A percentile compares a stretch with the other conserved stretches of the same genome.
Evolutionary conservation across 78 protist species (phyloP).

Genomic region (Ministeria vibrans): DNA sequence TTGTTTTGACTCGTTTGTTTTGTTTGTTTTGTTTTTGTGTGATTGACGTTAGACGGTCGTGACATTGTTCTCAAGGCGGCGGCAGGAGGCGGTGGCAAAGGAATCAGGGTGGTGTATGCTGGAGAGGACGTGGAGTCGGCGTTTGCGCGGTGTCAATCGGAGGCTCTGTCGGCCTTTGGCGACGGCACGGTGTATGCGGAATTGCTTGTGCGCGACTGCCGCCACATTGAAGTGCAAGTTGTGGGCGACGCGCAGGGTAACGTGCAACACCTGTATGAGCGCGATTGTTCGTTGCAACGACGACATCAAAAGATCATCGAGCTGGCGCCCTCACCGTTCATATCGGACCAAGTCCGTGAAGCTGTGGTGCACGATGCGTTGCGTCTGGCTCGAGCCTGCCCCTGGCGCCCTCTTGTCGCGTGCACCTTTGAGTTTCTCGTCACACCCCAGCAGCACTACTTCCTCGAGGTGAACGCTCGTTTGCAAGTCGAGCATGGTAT

Average conservation of each 20-base stretch:
- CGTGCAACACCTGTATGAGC: constrained; percentile 77
- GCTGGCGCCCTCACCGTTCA: constrained; percentile 82
- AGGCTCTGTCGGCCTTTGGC: constrained; percentile 74
- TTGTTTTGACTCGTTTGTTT: no score
- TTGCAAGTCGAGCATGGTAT: constrained; percentile 97
- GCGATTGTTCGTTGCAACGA: constrained; percentile 94
- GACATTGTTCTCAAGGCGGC: constrained; percentile 92
- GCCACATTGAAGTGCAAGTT: constrained; percentile 89
- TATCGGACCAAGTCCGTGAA: constrained; percentile 47
- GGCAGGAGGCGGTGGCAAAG: constrained; percentile 91
- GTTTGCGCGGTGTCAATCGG: constrained; percentile 31
- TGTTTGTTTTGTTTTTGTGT: no score
- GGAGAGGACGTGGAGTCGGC: not conserved
- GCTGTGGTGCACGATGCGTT: constrained; percentile 84
- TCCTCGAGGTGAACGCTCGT: constrained; percentile 97
- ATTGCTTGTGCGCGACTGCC: constrained; percentile 66
- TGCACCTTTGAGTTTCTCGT: constrained; percentile 96
- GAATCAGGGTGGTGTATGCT: constrained; percentile 28
- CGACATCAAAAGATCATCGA: constrained; percentile 95
- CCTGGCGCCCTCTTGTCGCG: constrained; percentile 91
- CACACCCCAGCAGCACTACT: constrained; percentile 68
- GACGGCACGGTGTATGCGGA: constrained; percentile 81
- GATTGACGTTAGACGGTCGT: no score
- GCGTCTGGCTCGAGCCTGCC: constrained; percentile 83
- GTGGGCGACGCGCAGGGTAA: constrained; percentile 85